phyloP scores from a whole-genome alignment of 2,329 filamentous ascomycete genomes.

The Colletotrichum acutatum region DNA sequence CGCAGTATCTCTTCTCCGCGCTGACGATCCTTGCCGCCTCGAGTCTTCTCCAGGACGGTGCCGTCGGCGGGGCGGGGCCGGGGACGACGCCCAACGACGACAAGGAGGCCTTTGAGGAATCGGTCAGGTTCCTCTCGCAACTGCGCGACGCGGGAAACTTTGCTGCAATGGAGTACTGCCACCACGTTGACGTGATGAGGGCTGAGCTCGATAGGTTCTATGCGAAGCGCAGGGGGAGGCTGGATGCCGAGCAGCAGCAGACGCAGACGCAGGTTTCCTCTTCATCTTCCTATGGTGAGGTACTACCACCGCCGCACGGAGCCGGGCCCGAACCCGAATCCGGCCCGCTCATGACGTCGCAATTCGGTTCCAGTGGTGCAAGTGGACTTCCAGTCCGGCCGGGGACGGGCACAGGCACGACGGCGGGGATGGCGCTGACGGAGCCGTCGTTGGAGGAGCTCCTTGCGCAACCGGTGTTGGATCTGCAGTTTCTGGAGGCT shows the following conservation, averaged over 20 bases:
- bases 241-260: too few species aligned
- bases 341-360: background rate
- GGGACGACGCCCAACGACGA: slow-evolving; percentile 41
- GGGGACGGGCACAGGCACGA: slow-evolving; percentile 28
- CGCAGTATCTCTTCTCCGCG: slow-evolving; percentile 59
- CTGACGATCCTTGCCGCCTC: slow-evolving; percentile 57
- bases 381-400: background rate
- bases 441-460: slow-evolving; percentile 50
- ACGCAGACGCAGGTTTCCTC: background rate
- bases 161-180: slow-evolving; percentile 52
- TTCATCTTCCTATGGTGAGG: background rate
- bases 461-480: slow-evolving; percentile 45
- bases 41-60: slow-evolving; percentile 43
- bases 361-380: background rate
- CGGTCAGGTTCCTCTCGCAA: slow-evolving; percentile 49
- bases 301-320: background rate
- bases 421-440: slow-evolving; percentile 48
- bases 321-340: background rate
- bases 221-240: slow-evolving; percentile 6
- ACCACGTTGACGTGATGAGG: slow-evolving; percentile 50
- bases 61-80: slow-evolving; percentile 35
- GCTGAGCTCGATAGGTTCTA: slow-evolving; percentile 12
- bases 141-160: slow-evolving; percentile 52
- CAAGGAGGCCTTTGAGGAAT: slow-evolving; percentile 51
- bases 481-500: slow-evolving; percentile 46